Percentiles rank a stretch among this genome's conserved stretches.
Conservation (phyloP, 805 yeast genomes). For the Myxozyma vanderwaltii region DNA sequence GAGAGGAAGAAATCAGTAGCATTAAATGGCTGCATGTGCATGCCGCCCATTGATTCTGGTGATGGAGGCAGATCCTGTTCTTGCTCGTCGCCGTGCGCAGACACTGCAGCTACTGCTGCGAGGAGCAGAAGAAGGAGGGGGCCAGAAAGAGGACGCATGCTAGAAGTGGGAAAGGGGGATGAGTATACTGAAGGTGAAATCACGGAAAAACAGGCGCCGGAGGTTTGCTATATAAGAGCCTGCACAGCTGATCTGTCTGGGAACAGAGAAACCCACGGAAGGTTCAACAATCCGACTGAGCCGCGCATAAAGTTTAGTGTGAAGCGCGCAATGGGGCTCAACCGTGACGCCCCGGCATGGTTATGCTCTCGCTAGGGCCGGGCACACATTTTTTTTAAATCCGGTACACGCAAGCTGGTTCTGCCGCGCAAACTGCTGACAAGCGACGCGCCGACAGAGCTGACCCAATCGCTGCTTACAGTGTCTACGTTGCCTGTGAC, state of each 20-base stretch:
- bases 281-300: neutral
- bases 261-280: slow-evolving; percentile 9
- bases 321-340: neutral
- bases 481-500: too few species aligned
- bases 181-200: neutral
- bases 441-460: too few species aligned
- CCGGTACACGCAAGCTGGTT: too few species aligned
- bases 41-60: slow-evolving; percentile 5
- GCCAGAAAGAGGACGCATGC: slow-evolving; percentile 1
- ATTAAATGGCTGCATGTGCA: slow-evolving; percentile 30
- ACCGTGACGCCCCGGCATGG: neutral
- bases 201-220: neutral
- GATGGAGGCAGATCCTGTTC: slow-evolving; percentile 5
- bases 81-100: slow-evolving; percentile 24
- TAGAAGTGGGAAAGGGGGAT: neutral
- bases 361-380: neutral
- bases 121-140: slow-evolving; percentile 3
- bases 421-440: too few species aligned
- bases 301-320: slow-evolving; percentile 2
- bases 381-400: too few species aligned
- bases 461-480: too few species aligned
- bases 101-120: slow-evolving; percentile 6
- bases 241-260: neutral
- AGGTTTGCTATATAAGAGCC: neutral
- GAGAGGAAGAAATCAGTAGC: slow-evolving; percentile 19